These are phyloP conservation scores for Phytophthora litchii DNA, from an alignment of 352 stramenopile genomes.

Conservation along the genomic window DNA sequence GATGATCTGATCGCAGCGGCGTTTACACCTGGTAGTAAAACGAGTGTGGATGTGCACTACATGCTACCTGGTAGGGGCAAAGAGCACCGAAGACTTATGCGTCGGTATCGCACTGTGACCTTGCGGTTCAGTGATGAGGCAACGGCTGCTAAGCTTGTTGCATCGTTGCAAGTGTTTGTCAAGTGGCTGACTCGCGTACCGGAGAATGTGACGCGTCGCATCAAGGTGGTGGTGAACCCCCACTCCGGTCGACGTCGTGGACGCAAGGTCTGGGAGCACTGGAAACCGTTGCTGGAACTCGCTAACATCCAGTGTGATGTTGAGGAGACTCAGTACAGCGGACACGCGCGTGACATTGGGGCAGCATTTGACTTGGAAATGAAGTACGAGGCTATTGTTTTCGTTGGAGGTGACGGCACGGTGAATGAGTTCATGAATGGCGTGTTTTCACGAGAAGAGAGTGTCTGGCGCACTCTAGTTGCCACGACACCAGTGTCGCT, in stretches of 20 bases:
- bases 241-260: conserved; percentile 68
- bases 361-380: conserved; percentile 52
- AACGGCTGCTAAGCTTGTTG: conserved; percentile 40
- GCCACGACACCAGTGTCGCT: conserved; percentile 77
- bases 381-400: conserved; percentile 82
- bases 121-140: conserved; percentile 42
- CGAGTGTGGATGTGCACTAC: conserved; percentile 59
- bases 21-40: conserved; percentile 29
- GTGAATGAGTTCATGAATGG: conserved; percentile 90
- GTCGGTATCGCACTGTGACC: conserved; percentile 50
- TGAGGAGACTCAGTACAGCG: conserved; percentile 74
- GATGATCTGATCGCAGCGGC: conserved; percentile 62
- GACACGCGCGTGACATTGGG: conserved; percentile 78
- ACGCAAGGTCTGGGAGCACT: conserved; percentile 67
- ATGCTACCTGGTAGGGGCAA: conserved; percentile 65
- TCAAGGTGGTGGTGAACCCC: conserved; percentile 84
- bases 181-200: conserved; percentile 81
- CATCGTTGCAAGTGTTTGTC: conserved; percentile 57
- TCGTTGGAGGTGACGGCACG: conserved; percentile 78
- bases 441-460: conserved; percentile 70
- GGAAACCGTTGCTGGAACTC: conserved; percentile 60
- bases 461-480: conserved; percentile 73
- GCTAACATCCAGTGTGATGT: conserved; percentile 78
- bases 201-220: conserved; percentile 48
- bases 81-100: conserved; percentile 59